Evolutionary conservation across 768 basidiomycete genomes (phyloP), one percentile per base, ranked within the genome.

Genomic region (Cyclocybe aegerita): DNA sequence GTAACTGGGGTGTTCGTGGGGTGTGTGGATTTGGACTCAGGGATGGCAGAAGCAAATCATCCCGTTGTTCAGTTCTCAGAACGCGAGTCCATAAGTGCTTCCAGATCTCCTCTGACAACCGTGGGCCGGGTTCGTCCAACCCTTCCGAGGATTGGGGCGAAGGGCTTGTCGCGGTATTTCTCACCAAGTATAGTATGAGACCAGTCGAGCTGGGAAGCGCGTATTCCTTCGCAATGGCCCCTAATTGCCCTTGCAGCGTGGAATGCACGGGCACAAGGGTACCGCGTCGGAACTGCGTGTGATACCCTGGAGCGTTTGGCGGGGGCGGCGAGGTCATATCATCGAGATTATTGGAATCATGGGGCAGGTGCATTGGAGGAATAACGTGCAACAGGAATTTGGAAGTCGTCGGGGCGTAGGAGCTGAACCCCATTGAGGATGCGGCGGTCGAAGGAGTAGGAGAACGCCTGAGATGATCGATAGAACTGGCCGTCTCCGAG

Each of bases 221-320:
- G 61, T 94, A 98, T 69, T 98, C 95, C 67, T 86, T 86, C 10
- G 95, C 93, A 45, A 98, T 97, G 6, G 92, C 89, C 15, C 76
- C 75, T 8, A 97, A 71, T 64, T 97, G 95, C 0, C 85, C 79
- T 37, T 91, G 86, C 1, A 98, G 71, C 0, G 87, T 91, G 4
- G 93, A 76, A 63, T 94, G 83, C 0, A 98, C 76, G 0, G 94
- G 88, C 4, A 98, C 81, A 9, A 98, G 76, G n/a, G 83, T 85
- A 7, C 95, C 95, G 23, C 95, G 81, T 10, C 81, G 81, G 62
- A 91, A 90, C 43, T 88, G 86, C 12, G 80, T 75, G 55, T 90
- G 86, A 58, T 90, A 89, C n/a, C 87, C 86, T 5, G 86, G 85
- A 1, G 87, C 82, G 42, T 70, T 70, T 3, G 78, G 60, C 3